Conservation (phyloP, 352 stramenopile genomes). For the Pythium monospermum region DNA sequence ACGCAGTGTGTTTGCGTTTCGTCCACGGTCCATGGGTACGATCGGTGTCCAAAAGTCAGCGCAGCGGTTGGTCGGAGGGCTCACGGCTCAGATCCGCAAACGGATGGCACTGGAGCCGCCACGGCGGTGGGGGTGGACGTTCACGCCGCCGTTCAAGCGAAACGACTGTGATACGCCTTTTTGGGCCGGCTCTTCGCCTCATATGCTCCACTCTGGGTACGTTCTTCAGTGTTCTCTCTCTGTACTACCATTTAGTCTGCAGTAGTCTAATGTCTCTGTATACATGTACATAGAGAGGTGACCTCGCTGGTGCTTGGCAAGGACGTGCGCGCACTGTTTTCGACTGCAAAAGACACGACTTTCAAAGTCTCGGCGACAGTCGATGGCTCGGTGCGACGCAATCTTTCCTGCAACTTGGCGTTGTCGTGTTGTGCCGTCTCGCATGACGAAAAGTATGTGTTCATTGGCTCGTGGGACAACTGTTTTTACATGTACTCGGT, state of each 20-base stretch:
- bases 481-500: slow-evolving; percentile 88
- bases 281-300: slow-evolving; percentile 38
- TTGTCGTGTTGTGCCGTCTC: slow-evolving; percentile 80
- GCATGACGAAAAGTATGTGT: slow-evolving; percentile 76
- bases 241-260: no score
- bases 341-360: slow-evolving; percentile 66
- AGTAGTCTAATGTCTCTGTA: background rate
- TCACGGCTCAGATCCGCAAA: slow-evolving; percentile 72
- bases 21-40: slow-evolving; percentile 29
- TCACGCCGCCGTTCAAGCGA: slow-evolving; percentile 26
- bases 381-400: slow-evolving; percentile 57
- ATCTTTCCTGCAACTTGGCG: slow-evolving; percentile 70
- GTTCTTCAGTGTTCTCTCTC: no score
- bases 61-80: slow-evolving; percentile 62
- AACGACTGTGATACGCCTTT: slow-evolving; percentile 38
- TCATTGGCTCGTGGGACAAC: slow-evolving; percentile 80
- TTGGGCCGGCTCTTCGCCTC: slow-evolving; percentile 60
- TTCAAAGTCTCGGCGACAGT: slow-evolving; percentile 72
- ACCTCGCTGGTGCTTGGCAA: slow-evolving; percentile 60
- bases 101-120: slow-evolving; percentile 71
- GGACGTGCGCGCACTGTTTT: slow-evolving; percentile 62
- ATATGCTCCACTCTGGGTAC: slow-evolving; percentile 66
- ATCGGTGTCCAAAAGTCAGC: slow-evolving; percentile 70
- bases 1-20: slow-evolving; percentile 74
- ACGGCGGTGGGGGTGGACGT: slow-evolving; percentile 68